These are phyloP conservation scores for Mortierella sp. DNA, from an alignment of 371 early-diverging fungal genomes.

Conservation along the genomic window DNA sequence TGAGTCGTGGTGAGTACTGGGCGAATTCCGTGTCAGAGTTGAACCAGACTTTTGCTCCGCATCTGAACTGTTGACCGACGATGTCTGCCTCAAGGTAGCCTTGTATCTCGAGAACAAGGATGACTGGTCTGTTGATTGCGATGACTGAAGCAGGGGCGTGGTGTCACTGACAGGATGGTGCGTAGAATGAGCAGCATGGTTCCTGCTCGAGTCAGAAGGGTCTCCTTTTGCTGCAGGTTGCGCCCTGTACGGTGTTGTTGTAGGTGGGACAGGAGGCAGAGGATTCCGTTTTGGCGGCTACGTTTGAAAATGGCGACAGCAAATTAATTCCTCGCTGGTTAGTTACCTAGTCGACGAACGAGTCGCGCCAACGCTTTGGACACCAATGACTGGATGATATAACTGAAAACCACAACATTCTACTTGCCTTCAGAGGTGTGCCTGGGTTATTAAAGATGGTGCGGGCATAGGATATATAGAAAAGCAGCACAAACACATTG, in stretches of 20 bases:
- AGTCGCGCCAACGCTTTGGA: background rate
- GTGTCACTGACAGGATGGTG: background rate
- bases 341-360: too few relatives aligned
- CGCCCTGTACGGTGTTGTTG: constrained; percentile 43
- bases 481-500: constrained; percentile 21
- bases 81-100: background rate
- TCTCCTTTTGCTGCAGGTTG: background rate
- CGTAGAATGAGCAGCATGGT: background rate
- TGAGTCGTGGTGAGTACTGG: too few relatives aligned
- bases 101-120: constrained; percentile 10
- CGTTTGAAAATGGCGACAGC: background rate
- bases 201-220: background rate
- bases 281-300: constrained; percentile 38
- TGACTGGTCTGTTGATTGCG: background rate
- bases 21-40: background rate
- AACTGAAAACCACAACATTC: background rate
- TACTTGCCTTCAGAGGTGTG: constrained; percentile 39
- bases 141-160: constrained; percentile 17
- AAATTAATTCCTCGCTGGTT: background rate
- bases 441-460: constrained; percentile 41
- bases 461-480: constrained; percentile 42
- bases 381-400: background rate
- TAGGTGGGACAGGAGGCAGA: constrained; percentile 31
- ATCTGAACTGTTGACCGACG: background rate
- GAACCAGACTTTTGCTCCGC: background rate